Base-by-base conservation (phyloP, 2,329 filamentous ascomycete species). In the Leptographium wingfieldii region DNA sequence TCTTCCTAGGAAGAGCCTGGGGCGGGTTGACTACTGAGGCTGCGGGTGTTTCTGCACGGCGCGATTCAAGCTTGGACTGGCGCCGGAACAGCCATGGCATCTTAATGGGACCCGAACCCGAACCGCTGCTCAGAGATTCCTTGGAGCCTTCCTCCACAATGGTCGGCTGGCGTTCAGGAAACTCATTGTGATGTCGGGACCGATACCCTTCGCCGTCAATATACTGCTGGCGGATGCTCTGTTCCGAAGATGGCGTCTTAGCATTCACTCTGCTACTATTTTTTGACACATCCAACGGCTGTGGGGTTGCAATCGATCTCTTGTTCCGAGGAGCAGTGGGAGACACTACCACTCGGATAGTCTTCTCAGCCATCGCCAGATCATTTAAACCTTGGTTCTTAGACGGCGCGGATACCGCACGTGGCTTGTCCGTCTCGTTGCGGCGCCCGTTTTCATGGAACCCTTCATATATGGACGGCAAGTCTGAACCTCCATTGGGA, bases 381-480 rank as follows among this genome's bases (percentile, higher is more conserved):
- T 56, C 22, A 0, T 40, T 46, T 48, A 65, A 33, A 19, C 61
- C 62, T 14, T 51, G 63, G 5, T 65, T 65, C 38, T 66, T 67
- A 14, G 73, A 70, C 19, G 78, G 76, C 11, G 76, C 76, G 12
- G 79, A 80, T 16, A 77, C 76, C 31, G 74, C 74, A 29, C 79
- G 75, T 46, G 68, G 61, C 60, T 75, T 79, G 56, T 69, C 66
- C 11, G 63, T 63, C 33, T 63, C 65, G 54, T 53, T 48, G n/a
- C 11, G 59, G 58, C 49, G 49, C 62, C 59, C 65, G 57, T 64
- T 68, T 61, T 69, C 68, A 57, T 60, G 61, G 22, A 65, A 68
- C 61, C 72, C 74, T 63, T 80, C 80, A 22, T 73, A 72, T 49
- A 83, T 81, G 0, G 78, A 74, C 3, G 80, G 78, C 29, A 82